Base-by-base conservation (phyloP, 1,139 yeast species). In the Lodderomyces beijingensis region DNA sequence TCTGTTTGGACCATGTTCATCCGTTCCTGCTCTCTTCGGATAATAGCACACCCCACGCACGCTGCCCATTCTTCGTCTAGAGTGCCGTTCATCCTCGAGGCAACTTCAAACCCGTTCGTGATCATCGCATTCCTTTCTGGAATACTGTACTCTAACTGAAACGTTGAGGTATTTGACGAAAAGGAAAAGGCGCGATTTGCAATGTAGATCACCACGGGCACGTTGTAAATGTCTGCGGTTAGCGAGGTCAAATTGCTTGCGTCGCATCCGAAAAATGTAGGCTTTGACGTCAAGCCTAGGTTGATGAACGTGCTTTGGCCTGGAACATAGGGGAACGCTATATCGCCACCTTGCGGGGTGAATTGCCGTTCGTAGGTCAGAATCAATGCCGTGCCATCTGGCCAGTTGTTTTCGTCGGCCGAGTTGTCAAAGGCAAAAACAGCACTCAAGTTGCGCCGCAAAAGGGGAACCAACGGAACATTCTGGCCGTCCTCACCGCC, bases 181-280 rank as follows among this genome's bases (percentile, higher is more conserved):
- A 41, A 61, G 33, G 62, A 51, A 38, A n/a, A n/a, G n/a, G n/a
- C n/a, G 32, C 71, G 51, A 45, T 65, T 66, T 31, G 95, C 93
- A 44, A 79, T 70, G 58, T 85, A 88, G 12, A 87, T 79, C 36
- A 88, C 66, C 42, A 88, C 63, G 0, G 96, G 95, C 13, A 94
- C 89, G 28, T 51, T 55, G 34, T 55, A 55, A 11, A 48, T 50
- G 35, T 56, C 45, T 14, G 30, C 25, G 5, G 50, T 40, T 35
- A 80, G 58, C 25, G 60, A 55, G 4, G 91, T 76, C 47, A 82
- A 59, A 51, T 86, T 84, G 3, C 59, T 50, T 10, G 85, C 74
- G 51, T 84, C 76, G 60, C 96, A 88, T 28, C 96, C 96, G 50
- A 87, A 87, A 62, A 88, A 87, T 0, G 85, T 70, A 35, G 96